Evolutionary conservation across 2,329 filamentous ascomycete species (phyloP).

Genomic region (Colletotrichum cordylinicola): DNA sequence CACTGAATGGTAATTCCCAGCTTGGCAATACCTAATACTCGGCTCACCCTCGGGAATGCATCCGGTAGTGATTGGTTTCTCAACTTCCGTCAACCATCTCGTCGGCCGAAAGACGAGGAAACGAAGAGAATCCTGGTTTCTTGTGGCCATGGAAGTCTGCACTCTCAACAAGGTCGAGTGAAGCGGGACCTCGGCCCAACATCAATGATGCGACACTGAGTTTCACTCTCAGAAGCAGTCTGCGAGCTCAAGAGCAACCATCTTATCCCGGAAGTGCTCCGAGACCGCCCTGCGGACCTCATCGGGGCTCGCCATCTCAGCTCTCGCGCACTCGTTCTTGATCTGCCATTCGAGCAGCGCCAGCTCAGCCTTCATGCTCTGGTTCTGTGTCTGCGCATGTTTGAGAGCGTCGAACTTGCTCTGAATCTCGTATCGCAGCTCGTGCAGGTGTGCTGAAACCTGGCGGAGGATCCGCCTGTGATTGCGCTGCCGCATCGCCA

Average conservation of each 20-base stretch:
- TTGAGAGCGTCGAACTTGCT: conserved; percentile 23
- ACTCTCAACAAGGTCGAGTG: not conserved
- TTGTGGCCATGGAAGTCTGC: not conserved
- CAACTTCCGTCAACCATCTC: not conserved
- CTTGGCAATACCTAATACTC: conserved; percentile 19
- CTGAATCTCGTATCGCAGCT: conserved; percentile 22
- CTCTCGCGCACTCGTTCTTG: conserved; percentile 9
- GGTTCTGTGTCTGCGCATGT: not conserved
- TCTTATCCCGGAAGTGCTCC: conserved; percentile 14
- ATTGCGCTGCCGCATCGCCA: conserved; percentile 19
- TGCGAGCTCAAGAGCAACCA: conserved; percentile 2
- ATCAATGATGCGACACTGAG: not conserved
- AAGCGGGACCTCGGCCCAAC: not conserved
- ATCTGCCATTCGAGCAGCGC: not conserved
- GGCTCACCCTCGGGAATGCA: not conserved
- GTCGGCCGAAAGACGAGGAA: not conserved
- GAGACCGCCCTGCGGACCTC: conserved; percentile 20
- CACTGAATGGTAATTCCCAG: not conserved
- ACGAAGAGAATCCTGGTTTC: not conserved
- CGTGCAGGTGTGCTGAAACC: conserved; percentile 30
- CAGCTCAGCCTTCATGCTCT: conserved; percentile 18
- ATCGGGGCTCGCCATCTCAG: conserved; percentile 12
- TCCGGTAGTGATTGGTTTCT: not conserved
- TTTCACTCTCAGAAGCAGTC: not conserved
- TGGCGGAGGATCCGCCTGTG: conserved; percentile 29